Conservation (phyloP, 2,329 filamentous ascomycete genomes). For the Pochonia chlamydosporia region DNA sequence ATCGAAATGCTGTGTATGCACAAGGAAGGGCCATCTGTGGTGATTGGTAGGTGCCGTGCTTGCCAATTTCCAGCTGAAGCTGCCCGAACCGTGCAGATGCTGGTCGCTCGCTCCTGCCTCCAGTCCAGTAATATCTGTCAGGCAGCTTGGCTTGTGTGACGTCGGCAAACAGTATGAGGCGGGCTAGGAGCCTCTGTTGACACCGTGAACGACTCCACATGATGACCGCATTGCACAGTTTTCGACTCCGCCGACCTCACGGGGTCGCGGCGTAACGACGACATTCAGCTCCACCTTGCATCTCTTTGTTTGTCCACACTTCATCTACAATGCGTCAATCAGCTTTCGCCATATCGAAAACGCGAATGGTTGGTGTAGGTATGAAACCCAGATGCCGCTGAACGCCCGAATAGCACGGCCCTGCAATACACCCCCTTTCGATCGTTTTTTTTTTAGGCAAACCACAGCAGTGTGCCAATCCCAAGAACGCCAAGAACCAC, state of each 20-base stretch:
- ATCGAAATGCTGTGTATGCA: too few species aligned
- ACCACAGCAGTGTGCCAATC: too few species aligned
- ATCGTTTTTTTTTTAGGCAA: too few species aligned
- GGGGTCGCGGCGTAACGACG: neutral
- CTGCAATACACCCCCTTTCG: neutral
- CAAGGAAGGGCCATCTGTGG: too few species aligned
- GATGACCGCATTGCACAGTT: slow-evolving; percentile 10
- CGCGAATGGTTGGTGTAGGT: neutral
- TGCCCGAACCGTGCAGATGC: too few species aligned
- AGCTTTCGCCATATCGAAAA: too few species aligned
- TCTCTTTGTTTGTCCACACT: neutral
- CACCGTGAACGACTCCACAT: neutral
- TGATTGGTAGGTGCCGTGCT: too few species aligned
- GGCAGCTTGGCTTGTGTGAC: slow-evolving; percentile 1
- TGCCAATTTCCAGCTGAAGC: too few species aligned
- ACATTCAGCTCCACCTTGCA: neutral
- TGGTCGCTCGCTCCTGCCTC: too few species aligned
- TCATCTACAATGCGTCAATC: too few species aligned
- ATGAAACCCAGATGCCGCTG: neutral
- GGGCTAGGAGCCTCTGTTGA: neutral
- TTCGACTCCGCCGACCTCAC: neutral
- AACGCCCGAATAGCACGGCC: neutral
- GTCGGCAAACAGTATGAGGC: slow-evolving; percentile 5
- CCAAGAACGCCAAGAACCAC: neutral
- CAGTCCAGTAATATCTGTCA: neutral